Evolutionary conservation across 2,329 filamentous ascomycete genomes (phyloP).

Genomic region (Trichoderma endophyticum): DNA sequence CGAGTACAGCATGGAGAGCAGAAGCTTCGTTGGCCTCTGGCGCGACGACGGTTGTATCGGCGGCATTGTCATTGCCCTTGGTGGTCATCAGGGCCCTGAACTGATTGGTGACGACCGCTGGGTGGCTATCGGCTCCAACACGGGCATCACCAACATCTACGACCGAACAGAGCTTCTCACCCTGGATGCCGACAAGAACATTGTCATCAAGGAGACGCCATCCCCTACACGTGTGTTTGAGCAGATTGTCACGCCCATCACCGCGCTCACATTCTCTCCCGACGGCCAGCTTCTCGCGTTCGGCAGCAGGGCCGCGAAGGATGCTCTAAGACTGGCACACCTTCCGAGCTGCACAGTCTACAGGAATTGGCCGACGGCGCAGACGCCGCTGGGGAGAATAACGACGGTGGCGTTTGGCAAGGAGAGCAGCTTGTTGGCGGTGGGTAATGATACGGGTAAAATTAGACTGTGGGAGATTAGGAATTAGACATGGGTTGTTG

Average conservation of each 20-base stretch:
- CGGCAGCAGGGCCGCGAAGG: slow-evolving; percentile 81
- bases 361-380: slow-evolving; percentile 91
- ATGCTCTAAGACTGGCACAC: slow-evolving; percentile 83
- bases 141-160: slow-evolving; percentile 90
- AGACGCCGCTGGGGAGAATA: slow-evolving; percentile 83
- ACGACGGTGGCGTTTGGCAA: slow-evolving; percentile 68
- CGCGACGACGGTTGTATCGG: slow-evolving; percentile 85
- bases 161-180: slow-evolving; percentile 66
- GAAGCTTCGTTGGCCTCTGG: slow-evolving; percentile 77
- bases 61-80: slow-evolving; percentile 77
- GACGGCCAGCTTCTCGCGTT: slow-evolving; percentile 89
- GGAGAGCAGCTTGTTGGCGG: slow-evolving; percentile 68
- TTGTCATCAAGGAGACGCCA: slow-evolving; percentile 62
- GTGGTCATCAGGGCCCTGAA: slow-evolving; percentile 61
- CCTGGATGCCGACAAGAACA: slow-evolving; percentile 36
- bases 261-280: slow-evolving; percentile 74
- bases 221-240: slow-evolving; percentile 72
- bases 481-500: slow-evolving; percentile 42
- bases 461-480: slow-evolving; percentile 89
- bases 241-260: slow-evolving; percentile 83
- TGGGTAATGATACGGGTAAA: slow-evolving; percentile 86
- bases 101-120: slow-evolving; percentile 76
- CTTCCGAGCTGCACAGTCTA: slow-evolving; percentile 91
- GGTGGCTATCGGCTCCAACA: slow-evolving; percentile 82
- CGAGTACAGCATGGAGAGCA: slow-evolving; percentile 73